Evolutionary conservation across 108 stramenopile species (phyloP).

Genomic region (Conticribra guillardii): DNA sequence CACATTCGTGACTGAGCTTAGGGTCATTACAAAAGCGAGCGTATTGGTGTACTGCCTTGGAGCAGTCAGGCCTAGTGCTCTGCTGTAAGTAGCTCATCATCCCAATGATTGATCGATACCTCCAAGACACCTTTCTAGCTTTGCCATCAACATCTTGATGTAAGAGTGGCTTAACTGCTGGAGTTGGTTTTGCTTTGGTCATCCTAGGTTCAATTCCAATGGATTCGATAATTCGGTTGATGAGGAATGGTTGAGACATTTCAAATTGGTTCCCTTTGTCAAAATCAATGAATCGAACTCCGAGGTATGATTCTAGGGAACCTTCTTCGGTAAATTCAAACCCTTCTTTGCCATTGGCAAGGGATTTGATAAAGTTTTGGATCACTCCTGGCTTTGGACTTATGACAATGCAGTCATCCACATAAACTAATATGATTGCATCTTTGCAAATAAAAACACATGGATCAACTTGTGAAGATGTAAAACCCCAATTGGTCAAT

Average conservation of each 20-base stretch:
- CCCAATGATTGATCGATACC: constrained; percentile 49
- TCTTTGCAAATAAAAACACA: constrained; percentile 4
- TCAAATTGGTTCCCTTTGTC: too few relatives aligned
- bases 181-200: constrained; percentile 1
- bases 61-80: constrained; percentile 47
- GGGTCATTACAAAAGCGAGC: constrained; percentile 43
- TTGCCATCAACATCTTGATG: constrained; percentile 4
- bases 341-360: constrained; percentile 13
- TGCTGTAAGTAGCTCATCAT: constrained; percentile 55
- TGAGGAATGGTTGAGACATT: constrained; percentile 51
- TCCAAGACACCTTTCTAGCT: not conserved
- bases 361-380: constrained; percentile 21
- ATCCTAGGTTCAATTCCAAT: constrained; percentile 8
- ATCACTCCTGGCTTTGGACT: constrained; percentile 35
- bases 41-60: constrained; percentile 53
- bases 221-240: constrained; percentile 29
- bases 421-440: constrained; percentile 18
- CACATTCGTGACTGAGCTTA: constrained; percentile 46
- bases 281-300: constrained; percentile 44
- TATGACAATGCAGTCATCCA: constrained; percentile 52
- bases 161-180: constrained; percentile 4
- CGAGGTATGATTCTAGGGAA: constrained; percentile 51
- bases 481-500: constrained; percentile 2
- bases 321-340: constrained; percentile 50
- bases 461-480: constrained; percentile 12